Percentiles rank a stretch among this genome's conserved stretches.
Conservation (phyloP, 495 filamentous ascomycete species). For the Immersiella caudata region DNA sequence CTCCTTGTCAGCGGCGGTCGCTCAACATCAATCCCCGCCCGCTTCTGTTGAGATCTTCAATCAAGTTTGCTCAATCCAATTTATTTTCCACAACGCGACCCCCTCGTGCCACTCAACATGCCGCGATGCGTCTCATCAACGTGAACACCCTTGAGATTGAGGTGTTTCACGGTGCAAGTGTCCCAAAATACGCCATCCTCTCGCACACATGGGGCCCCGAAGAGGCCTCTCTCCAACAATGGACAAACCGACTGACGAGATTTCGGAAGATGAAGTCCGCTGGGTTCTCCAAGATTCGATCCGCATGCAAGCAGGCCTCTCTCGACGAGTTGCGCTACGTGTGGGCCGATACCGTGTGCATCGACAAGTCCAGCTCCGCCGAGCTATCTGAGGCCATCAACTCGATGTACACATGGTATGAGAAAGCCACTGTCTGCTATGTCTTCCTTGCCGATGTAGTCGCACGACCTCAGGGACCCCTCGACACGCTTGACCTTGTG, state of each 20-base stretch:
- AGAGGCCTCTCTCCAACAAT: conserved; percentile 41
- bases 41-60: neutral
- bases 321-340: conserved; percentile 28
- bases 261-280: conserved; percentile 30
- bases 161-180: conserved; percentile 30
- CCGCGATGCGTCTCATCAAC: conserved; percentile 41
- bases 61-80: neutral
- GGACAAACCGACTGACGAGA: conserved; percentile 18
- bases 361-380: conserved; percentile 48
- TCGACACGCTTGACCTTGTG: conserved; percentile 9
- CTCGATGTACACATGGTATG: conserved; percentile 49
- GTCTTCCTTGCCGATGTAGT: conserved; percentile 44
- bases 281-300: conserved; percentile 35
- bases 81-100: neutral
- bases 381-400: conserved; percentile 46
- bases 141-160: conserved; percentile 31
- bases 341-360: conserved; percentile 50
- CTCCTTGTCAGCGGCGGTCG: neutral
- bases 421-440: conserved; percentile 41
- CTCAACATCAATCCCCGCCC: neutral
- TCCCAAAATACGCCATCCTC: conserved; percentile 41
- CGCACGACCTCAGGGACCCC: neutral
- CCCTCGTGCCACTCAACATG: neutral
- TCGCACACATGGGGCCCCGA: conserved; percentile 41
- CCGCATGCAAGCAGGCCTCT: conserved; percentile 26